These are phyloP conservation scores for Aspergillus sclerotialis DNA, from an alignment of 2,329 filamentous ascomycete genomes.

Conservation along the genomic window DNA sequence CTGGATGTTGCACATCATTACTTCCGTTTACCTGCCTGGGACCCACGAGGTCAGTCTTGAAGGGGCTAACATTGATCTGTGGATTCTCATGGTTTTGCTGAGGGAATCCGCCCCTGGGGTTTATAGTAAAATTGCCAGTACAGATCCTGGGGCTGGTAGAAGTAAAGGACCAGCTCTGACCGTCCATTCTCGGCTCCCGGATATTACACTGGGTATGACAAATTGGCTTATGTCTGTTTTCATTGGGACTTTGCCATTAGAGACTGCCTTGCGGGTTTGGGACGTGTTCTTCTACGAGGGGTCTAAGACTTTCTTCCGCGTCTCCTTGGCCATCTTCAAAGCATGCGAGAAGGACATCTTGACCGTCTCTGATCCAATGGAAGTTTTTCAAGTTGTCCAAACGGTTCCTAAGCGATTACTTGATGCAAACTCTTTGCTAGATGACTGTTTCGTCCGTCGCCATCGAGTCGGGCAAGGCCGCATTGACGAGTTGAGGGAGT, in stretches of 20 bases:
- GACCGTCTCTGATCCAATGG: conserved; percentile 76
- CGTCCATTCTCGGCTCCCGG: conserved; percentile 58
- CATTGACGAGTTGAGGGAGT: conserved; percentile 68
- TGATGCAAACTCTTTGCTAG: conserved; percentile 75
- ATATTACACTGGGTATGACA: conserved; percentile 86
- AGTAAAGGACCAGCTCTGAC: conserved; percentile 37
- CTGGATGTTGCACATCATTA: conserved; percentile 89
- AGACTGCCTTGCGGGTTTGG: conserved; percentile 88
- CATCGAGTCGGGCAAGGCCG: conserved; percentile 75
- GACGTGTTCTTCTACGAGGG: conserved; percentile 95
- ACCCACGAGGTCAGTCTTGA: conserved; percentile 88
- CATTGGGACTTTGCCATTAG: conserved; percentile 85
- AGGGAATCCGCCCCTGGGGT: conserved; percentile 74
- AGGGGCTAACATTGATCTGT: conserved; percentile 87
- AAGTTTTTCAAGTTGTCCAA: conserved; percentile 93
- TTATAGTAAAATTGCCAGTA: conserved; percentile 82
- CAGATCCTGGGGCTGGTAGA: conserved; percentile 38
- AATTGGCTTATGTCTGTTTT: conserved; percentile 99
- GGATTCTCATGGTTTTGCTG: conserved; percentile 82
- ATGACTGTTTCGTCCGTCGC: conserved; percentile 71
- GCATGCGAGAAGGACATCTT: conserved; percentile 74
- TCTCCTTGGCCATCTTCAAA: conserved; percentile 88
- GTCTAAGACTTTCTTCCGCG: conserved; percentile 85
- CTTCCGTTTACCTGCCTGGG: conserved; percentile 76
- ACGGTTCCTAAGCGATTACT: conserved; percentile 72